Conservation (phyloP, 2,329 filamentous ascomycete species). For the Fusarium drepaniforme region DNA sequence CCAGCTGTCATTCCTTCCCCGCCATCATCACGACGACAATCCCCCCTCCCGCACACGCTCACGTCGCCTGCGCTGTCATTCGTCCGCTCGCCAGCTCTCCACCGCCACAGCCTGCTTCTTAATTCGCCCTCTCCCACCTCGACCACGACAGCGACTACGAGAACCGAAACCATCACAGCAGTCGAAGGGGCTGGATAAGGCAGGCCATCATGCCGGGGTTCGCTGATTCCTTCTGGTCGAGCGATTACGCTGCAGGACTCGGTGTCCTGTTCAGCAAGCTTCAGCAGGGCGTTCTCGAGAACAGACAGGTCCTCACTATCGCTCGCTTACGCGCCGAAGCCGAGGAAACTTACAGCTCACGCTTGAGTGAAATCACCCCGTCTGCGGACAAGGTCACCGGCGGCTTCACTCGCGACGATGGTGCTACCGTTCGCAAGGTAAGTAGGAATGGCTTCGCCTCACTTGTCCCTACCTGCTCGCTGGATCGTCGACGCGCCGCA, state of each 20-base stretch:
- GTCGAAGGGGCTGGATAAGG: constrained; percentile 43
- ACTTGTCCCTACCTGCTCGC: not conserved
- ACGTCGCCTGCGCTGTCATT: constrained; percentile 18
- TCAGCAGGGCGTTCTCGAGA: constrained; percentile 94
- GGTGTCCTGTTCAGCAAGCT: constrained; percentile 97
- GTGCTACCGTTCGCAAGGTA: constrained; percentile 95
- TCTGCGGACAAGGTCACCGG: constrained; percentile 84
- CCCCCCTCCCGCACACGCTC: constrained; percentile 19
- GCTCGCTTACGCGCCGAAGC: constrained; percentile 95
- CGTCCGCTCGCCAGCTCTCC: constrained; percentile 16
- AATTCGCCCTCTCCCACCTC: constrained; percentile 15
- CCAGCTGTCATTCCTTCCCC: constrained; percentile 12
- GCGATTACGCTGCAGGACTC: constrained; percentile 94
- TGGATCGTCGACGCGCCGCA: constrained; percentile 7
- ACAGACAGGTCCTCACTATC: constrained; percentile 92
- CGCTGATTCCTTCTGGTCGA: constrained; percentile 97
- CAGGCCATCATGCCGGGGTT: constrained; percentile 81
- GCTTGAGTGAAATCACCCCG: constrained; percentile 84
- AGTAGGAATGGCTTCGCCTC: constrained; percentile 12
- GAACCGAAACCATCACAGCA: constrained; percentile 18
- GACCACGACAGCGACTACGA: constrained; percentile 20
- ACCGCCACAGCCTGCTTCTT: constrained; percentile 22
- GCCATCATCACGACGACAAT: constrained; percentile 29
- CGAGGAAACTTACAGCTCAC: constrained; percentile 88
- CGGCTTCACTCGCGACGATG: constrained; percentile 92